Percentiles rank a stretch among this genome's conserved stretches.
Conservation (phyloP, 495 filamentous ascomycete species). For the Xylaria nigripes region DNA sequence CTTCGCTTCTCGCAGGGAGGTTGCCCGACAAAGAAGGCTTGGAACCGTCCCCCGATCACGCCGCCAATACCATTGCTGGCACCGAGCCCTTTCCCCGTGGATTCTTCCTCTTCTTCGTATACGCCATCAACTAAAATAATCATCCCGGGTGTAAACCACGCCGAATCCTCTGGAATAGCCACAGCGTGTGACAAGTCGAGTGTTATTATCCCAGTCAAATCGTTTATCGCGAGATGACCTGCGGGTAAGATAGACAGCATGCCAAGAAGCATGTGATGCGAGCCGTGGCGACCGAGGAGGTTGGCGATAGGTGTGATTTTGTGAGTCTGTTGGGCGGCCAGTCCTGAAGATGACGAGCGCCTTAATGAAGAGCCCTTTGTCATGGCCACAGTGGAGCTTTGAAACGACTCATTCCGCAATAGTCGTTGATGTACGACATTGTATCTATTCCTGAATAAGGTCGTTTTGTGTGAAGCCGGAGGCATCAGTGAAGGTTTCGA, state of each 20-base stretch:
- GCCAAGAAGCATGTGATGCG: conserved; percentile 78
- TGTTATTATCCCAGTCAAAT: conserved; percentile 77
- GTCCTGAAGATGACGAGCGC: conserved; percentile 47
- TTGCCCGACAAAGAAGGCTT: conserved; percentile 80
- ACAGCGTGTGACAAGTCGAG: conserved; percentile 76
- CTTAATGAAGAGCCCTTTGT: conserved; percentile 40
- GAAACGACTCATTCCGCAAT: conserved; percentile 87
- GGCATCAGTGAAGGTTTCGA: conserved; percentile 72
- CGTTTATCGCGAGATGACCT: conserved; percentile 71
- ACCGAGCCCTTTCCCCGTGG: conserved; percentile 56
- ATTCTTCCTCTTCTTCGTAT: conserved; percentile 83
- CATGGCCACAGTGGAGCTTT: conserved; percentile 58
- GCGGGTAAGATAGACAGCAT: conserved; percentile 74
- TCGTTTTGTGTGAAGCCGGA: conserved; percentile 68
- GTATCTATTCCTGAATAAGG: conserved; percentile 80
- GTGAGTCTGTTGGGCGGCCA: conserved; percentile 54
- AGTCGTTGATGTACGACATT: conserved; percentile 85
- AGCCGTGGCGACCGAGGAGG: conserved; percentile 79
- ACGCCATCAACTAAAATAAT: conserved; percentile 88
- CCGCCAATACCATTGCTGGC: conserved; percentile 76
- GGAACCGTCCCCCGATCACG: conserved; percentile 78
- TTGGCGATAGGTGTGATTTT: conserved; percentile 91
- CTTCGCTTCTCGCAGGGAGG: conserved; percentile 82
- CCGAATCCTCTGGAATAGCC: conserved; percentile 73
- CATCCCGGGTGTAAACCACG: conserved; percentile 91